Evolutionary conservation across 2,329 filamentous ascomycete genomes (phyloP), one percentile per base, ranked within the genome.

Genomic region (Arthrobotrys sinensis): DNA sequence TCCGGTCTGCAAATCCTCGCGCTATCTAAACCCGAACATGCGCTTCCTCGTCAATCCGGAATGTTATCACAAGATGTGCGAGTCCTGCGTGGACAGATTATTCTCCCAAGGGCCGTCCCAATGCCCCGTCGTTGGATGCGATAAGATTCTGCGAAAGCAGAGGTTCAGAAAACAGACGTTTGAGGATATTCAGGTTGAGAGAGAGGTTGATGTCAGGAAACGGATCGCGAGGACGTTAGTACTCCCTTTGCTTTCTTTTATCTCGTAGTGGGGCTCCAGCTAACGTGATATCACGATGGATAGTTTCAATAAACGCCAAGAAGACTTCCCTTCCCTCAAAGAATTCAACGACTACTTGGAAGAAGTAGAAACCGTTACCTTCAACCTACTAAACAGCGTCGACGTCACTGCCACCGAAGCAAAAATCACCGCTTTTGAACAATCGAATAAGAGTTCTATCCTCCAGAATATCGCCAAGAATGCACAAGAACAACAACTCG

Each of bases 51-150:
- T 99, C 86, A 97, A 98, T 84, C 93, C 95, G 7, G 94, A 97
- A 87, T 99, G 96, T 89, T 99, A 99, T 87, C 96, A 99, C 87
- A 93, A 93, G 81, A 98, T 99, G 93, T 99, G 96, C 87, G 92
- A 93, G 84, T 94, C 93, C 72, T 99, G 96, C 86, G 94, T 98
- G 48, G 92, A 95, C 85, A 92, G 95, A 70, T 93, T 98, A 82
- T 99, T 98, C 88, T 92, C 92, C 40, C 91, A 93, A 69, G 96
- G 96, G 0, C 96, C 96, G 0, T 93, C 94, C 70, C 92, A 94
- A 79, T 99, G 96, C 83, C 96, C 96, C 0, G 93, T 97, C 75
- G 93, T 93, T 0, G 92, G 92, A 46, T 99, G 96, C 85, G 89
- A 90, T 83, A 91, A 92, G 84, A 98, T 94, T 0, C 88, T 99